phyloP scores from a whole-genome alignment of 2,329 filamentous ascomycete species.

The Alternaria consortialis region DNA sequence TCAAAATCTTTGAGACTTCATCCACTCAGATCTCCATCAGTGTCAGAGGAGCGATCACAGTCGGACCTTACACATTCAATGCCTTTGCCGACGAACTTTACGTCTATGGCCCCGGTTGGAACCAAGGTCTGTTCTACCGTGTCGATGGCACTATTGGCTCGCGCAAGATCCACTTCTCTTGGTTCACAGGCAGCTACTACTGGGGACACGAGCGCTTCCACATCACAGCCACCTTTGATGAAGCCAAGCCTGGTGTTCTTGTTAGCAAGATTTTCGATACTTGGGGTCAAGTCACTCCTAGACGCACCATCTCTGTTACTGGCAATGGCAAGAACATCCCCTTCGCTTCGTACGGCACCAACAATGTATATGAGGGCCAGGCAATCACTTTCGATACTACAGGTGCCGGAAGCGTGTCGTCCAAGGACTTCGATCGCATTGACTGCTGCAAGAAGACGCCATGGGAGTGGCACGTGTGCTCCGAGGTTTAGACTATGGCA shows the following conservation, averaged over 20 bases:
- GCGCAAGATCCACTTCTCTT: not conserved
- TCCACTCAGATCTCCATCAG: no score
- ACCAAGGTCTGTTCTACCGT: not conserved
- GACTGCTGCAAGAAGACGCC: not conserved
- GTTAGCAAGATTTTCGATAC: not conserved
- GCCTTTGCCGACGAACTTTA: not conserved
- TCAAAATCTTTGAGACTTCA: no score
- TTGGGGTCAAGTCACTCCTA: not conserved
- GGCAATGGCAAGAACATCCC: not conserved
- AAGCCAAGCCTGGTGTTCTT: not conserved
- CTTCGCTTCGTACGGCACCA: rapidly evolving
- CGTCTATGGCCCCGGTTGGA: not conserved
- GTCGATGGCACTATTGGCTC: not conserved
- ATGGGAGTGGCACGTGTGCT: not conserved
- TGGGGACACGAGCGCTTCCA: not conserved
- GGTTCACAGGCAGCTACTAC: not conserved
- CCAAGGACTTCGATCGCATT: not conserved
- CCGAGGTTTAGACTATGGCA: not conserved
- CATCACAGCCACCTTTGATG: not conserved
- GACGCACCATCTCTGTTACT: not conserved
- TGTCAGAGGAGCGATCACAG: no score
- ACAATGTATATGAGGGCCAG: not conserved
- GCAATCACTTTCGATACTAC: not conserved
- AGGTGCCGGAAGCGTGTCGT: not conserved
- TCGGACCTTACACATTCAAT: not conserved